A percentile compares a stretch with the other conserved stretches of the same genome.
Evolutionary conservation across 2,329 filamentous ascomycete genomes (phyloP).

Genomic region (Cladosporium colombiae): DNA sequence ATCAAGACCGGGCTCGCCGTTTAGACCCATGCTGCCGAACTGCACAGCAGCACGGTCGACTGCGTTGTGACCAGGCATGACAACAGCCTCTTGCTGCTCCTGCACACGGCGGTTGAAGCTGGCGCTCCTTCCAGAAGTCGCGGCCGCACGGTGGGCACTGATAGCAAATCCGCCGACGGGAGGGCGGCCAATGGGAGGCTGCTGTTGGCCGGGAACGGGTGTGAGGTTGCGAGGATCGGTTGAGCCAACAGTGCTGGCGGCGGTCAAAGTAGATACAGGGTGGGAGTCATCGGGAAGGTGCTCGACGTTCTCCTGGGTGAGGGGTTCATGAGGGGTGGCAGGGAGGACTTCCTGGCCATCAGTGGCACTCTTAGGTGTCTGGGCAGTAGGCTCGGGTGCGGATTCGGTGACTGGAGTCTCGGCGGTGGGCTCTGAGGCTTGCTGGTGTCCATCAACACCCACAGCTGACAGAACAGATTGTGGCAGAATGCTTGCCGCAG

Average conservation of each 20-base stretch:
- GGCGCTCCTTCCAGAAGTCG: conserved; percentile 64
- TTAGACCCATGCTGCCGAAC: conserved; percentile 92
- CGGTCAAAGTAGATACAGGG: conserved; percentile 76
- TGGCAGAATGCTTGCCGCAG: background rate
- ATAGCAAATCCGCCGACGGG: conserved; percentile 73
- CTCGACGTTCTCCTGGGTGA: conserved; percentile 91
- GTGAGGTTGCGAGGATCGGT: conserved; percentile 73
- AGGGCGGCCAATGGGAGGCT: conserved; percentile 60
- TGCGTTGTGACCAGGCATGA: conserved; percentile 96
- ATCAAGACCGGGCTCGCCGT: conserved; percentile 72
- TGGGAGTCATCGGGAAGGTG: conserved; percentile 80
- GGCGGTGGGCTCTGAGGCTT: conserved; percentile 25
- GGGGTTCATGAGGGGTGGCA: conserved; percentile 73
- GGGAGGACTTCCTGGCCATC: conserved; percentile 40
- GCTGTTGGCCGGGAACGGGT: conserved; percentile 60
- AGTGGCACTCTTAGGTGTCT: conserved; percentile 17
- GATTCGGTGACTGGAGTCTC: conserved; percentile 23
- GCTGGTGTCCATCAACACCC: background rate
- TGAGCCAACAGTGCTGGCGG: conserved; percentile 86
- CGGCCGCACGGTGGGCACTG: conserved; percentile 78
- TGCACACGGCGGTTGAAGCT: conserved; percentile 84
- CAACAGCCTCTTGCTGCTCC: conserved; percentile 95
- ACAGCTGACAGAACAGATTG: background rate
- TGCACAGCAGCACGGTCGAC: conserved; percentile 91
- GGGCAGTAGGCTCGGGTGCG: background rate